Base-by-base conservation (phyloP, 2,329 filamentous ascomycete species). In the Cadophora gregata region DNA sequence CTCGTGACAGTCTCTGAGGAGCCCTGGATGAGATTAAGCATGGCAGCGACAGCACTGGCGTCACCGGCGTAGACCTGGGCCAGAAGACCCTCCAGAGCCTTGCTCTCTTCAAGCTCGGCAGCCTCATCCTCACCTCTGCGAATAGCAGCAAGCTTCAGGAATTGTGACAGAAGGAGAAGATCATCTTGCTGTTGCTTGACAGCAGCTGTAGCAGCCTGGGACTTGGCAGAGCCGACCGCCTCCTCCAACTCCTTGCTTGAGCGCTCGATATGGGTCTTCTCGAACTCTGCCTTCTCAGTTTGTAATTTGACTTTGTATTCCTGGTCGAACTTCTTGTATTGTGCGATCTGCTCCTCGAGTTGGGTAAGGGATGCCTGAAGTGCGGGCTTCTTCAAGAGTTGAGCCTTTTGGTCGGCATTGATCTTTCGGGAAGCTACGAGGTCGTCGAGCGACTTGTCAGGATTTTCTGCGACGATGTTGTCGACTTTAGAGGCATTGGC, bases 31-130 rank as follows among this genome's bases (percentile, higher is more conserved):
- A 96, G 83, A 82, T 92, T 93, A 75, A 92, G 80, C 80, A 93
- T 93, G 65, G 90, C 87, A 63, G 86, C 81, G 27, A 96, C 91
- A 60, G 91, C 92, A 72, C 82, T 84, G 70, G 91, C 86, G 74
- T 95, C 91, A 56, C 92, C 93, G 55, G 88, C 87, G 79, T 96
- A 96, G 36, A 96, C 90, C 67, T 90, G 85, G 56, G 93, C 83
- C 66, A 96, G 83, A 38, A 93, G 88, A 62, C 92, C 92, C 80
- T 96, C 92, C 67, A 96, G 88, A 42, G 92, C 93, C 79, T 89
- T 88, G 79, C 89, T 93, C 81, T 95, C 91, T 65, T 93, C 91
- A 5, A 85, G 78, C 48, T 82, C 80, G 58, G 86, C 84, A 63
- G 82, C 85, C 70, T 91, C 83, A 50, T 85, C 91, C 75, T 92